Conservation (phyloP, 768 basidiomycete species). For the Dioszegia hungarica region DNA sequence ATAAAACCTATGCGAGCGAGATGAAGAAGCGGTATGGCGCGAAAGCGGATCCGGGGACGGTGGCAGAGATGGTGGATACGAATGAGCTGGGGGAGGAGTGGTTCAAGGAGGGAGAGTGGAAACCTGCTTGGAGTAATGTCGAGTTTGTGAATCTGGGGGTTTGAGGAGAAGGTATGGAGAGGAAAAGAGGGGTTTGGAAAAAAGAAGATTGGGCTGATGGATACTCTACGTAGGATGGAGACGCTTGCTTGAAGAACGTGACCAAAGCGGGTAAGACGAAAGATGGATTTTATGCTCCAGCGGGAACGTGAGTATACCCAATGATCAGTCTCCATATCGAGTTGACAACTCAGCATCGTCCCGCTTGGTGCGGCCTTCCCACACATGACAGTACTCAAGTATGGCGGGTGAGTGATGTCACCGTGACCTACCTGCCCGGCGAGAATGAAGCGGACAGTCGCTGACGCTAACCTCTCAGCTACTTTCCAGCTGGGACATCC, state of each 20-base stretch:
- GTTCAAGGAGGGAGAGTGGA: slow-evolving; percentile 38
- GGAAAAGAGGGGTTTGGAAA: background rate
- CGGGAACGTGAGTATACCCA: slow-evolving; percentile 31
- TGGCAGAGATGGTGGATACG: slow-evolving; percentile 19
- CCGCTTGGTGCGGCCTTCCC: slow-evolving; percentile 45
- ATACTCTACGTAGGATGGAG: slow-evolving; percentile 27
- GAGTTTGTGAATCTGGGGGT: slow-evolving; percentile 36
- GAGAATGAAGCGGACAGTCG: no score
- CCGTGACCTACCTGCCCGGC: no score
- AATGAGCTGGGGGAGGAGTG: slow-evolving; percentile 22
- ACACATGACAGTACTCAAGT: slow-evolving; percentile 44
- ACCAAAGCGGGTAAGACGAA: slow-evolving; percentile 23
- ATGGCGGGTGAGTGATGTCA: slow-evolving; percentile 39
- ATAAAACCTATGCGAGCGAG: slow-evolving; percentile 8
- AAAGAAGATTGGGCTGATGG: background rate
- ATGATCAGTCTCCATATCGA: no score
- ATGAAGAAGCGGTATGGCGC: slow-evolving; percentile 17
- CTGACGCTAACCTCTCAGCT: slow-evolving; percentile 12
- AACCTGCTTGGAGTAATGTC: slow-evolving; percentile 41
- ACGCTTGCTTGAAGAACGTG: slow-evolving; percentile 42
- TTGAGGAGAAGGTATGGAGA: no score
- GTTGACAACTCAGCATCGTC: slow-evolving; percentile 21
- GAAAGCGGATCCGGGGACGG: slow-evolving; percentile 26
- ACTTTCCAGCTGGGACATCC: slow-evolving; percentile 45
- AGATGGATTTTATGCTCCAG: slow-evolving; percentile 41